Evolutionary conservation across 805 yeast genomes (phyloP).

Genomic region (Grigorovia humatica): DNA sequence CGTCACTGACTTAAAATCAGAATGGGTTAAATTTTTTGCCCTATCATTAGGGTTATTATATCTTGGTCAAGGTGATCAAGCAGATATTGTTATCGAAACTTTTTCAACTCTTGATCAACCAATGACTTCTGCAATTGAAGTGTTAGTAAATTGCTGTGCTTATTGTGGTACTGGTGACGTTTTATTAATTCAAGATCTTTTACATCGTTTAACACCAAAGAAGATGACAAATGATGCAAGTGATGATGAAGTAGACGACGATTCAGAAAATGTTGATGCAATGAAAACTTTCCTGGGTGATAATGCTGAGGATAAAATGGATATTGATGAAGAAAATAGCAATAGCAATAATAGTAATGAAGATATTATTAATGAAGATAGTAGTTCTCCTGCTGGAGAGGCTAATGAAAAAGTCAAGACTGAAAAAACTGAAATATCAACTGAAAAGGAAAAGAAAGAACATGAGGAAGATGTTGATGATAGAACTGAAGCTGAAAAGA

Average conservation of each 20-base stretch:
- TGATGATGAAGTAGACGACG: conserved; percentile 43
- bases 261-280: conserved; percentile 13
- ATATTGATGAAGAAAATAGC: conserved; percentile 8
- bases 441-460: conserved; percentile 22
- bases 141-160: conserved; percentile 83
- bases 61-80: conserved; percentile 90
- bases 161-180: conserved; percentile 98
- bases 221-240: conserved; percentile 50
- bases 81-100: conserved; percentile 88
- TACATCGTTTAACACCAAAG: conserved; percentile 71
- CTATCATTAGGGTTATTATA: conserved; percentile 84
- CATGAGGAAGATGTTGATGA: conserved; percentile 14
- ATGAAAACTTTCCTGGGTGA: conserved; percentile 10
- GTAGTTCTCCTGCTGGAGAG: conserved; percentile 14
- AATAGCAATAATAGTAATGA: conserved; percentile 3
- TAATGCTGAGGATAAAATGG: conserved; percentile 14
- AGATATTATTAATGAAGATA: conserved; percentile 3
- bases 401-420: conserved; percentile 24
- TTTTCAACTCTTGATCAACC: conserved; percentile 94
- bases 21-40: conserved; percentile 84
- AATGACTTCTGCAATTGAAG: conserved; percentile 77
- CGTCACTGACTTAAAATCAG: conserved; percentile 61
- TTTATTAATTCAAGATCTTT: conserved; percentile 79
- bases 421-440: conserved; percentile 21
- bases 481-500: conserved; percentile 12